A percentile compares a stretch with the other conserved stretches of the same genome.
phyloP scores from a whole-genome alignment of 1,284 basidiomycete genomes.

The Mrakiaceae sp. region DNA sequence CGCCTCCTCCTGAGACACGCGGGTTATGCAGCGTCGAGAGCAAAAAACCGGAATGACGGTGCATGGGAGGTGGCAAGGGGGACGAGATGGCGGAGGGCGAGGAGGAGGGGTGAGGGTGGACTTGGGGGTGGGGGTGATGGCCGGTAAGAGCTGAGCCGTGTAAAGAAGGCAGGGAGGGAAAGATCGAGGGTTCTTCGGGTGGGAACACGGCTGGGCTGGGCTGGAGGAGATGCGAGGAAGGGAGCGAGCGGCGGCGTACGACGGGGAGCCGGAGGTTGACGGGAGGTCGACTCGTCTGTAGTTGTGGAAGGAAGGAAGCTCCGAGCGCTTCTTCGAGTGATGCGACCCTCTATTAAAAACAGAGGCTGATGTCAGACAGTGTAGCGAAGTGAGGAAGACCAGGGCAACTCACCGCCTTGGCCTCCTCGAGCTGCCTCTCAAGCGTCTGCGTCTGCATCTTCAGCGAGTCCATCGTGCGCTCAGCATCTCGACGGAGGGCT shows the following conservation, averaged over 20 bases:
- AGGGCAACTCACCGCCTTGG: background rate
- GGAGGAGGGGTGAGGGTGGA: background rate
- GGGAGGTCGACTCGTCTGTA: too few species aligned
- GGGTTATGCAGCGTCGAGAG: too few species aligned
- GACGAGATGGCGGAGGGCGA: background rate
- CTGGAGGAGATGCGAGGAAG: background rate
- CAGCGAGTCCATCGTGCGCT: slow-evolving; percentile 42
- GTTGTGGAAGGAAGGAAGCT: too few species aligned
- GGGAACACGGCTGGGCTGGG: background rate
- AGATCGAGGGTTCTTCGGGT: background rate
- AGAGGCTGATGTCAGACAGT: background rate
- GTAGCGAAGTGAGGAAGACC: background rate
- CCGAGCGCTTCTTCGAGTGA: too few species aligned
- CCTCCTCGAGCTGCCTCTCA: slow-evolving; percentile 50
- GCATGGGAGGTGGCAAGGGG: too few species aligned
- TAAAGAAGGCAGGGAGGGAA: too few species aligned
- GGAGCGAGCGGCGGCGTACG: slow-evolving; percentile 1
- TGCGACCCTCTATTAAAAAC: too few species aligned
- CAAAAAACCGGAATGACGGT: too few species aligned
- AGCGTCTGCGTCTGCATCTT: slow-evolving; percentile 47
- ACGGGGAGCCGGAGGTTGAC: background rate
- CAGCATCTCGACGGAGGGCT: slow-evolving; percentile 15
- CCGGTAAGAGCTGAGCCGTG: too few species aligned
- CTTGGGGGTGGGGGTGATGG: background rate
- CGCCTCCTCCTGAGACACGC: too few species aligned